These are phyloP conservation scores for Paspalum notatum DNA, from an alignment of 176 grass and related monocot species.

Conservation along the genomic window DNA sequence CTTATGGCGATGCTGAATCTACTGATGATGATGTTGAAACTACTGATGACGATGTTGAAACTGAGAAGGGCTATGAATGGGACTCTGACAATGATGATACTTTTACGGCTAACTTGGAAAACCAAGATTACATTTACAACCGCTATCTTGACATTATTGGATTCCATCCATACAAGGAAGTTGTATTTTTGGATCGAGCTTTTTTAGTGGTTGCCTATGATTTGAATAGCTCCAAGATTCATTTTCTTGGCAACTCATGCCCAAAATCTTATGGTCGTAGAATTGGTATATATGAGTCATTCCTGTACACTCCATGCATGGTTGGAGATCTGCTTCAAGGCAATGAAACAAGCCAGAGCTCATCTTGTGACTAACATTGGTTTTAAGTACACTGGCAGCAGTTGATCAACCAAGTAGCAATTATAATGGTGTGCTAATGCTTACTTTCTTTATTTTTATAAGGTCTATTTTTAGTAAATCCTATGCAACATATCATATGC, in stretches of 20 bases:
- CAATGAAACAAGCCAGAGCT: neutral
- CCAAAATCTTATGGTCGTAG: neutral
- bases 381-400: neutral
- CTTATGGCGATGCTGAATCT: neutral
- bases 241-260: conserved; percentile 7
- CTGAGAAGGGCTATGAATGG: neutral
- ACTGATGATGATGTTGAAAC: neutral
- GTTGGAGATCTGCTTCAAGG: neutral
- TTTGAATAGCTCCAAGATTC: conserved; percentile 30
- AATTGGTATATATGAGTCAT: neutral
- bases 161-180: conserved; percentile 24
- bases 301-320: conserved; percentile 7
- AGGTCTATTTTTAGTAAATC: neutral
- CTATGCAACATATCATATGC: too few species aligned
- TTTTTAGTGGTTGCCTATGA: conserved; percentile 6
- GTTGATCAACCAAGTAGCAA: neutral
- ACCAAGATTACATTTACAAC: neutral
- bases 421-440: neutral
- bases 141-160: neutral
- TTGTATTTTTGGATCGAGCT: neutral
- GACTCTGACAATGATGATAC: conserved; percentile 25
- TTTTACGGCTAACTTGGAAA: neutral
- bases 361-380: neutral
- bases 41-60: neutral
- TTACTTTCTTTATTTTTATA: neutral